Evolutionary conservation across 352 stramenopile species (phyloP), one percentile per base, ranked within the genome.

Genomic region (Pythium scleroteichum): DNA sequence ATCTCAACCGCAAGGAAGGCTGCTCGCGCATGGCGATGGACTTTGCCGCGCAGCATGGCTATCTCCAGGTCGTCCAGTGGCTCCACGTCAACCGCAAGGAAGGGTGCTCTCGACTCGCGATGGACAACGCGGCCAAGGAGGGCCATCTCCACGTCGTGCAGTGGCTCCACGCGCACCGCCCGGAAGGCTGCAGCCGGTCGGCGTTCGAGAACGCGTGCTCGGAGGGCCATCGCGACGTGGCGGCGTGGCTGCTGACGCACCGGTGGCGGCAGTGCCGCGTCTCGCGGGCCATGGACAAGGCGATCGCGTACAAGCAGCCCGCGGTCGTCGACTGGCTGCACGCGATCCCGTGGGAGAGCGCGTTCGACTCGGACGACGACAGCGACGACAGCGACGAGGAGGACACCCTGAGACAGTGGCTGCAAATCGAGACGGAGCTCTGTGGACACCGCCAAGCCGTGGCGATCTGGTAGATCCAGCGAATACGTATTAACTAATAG

Each of bases 151-250:
- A 70, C 0, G 69, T 85, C 20, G 72, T 89, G 13, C 59, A 73
- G 26, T 89, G 71, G 69, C 70, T 92, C 26, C 74, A 90, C 38
- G 35, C 27, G 14, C 35, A 92, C 45, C 66, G 85, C 5, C 10
- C 38, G 0, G 85, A 92, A 71, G 79, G 81, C 16, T 92, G 85
- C 62, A 88, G 71, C n/a, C 73, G 75, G 47, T 89, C 79, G 32
- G 85, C 83, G 9, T 60, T 94, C 17, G 57, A 79, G 9, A 90
- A 90, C 55, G 85, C 82, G 5, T 73, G 83, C 14, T 67, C 76
- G 42, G 64, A 73, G 2, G 75, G 76, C 23, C 81, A 91, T 38
- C 62, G 71, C 9, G 45, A 87, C 2, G 59, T 91, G 9, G 73
- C 79, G n/a, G 56, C 68, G 59, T 94, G 78, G 75, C 60, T 94